Evolutionary conservation across 192 early-diverging fungal genomes (phyloP), one percentile per base, ranked within the genome.

Genomic region (Entomortierella chlamydospora): DNA sequence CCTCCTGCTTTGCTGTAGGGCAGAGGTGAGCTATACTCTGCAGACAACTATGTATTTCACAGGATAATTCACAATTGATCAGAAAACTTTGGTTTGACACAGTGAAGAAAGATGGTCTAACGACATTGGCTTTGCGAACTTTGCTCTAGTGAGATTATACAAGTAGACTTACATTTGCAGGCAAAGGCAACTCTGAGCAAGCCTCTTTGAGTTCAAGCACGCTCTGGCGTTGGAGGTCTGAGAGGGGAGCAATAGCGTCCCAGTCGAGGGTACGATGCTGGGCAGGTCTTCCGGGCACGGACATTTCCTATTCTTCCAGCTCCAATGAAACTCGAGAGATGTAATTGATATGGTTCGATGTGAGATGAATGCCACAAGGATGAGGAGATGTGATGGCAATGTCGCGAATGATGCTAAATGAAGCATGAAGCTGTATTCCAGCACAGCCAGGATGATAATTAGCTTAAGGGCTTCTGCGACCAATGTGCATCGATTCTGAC

Each of bases 121-220:
- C n/a, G n/a, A n/a, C n/a, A n/a, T n/a, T n/a, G n/a, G n/a, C n/a
- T n/a, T n/a, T n/a, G n/a, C n/a, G n/a, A n/a, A n/a, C n/a, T n/a
- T n/a, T n/a, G n/a, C n/a, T n/a, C 11, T 29, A 31, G 28, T 30
- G 18, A 26, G 26, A 31, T 20, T 29, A 42, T 29, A 23, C 13
- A 59, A 28, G 18, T 18, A 12, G 13, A 52, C 77, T 73, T 83
- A 79, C 87, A 41, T 83, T 82, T 29, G 85, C 60, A 30, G 90
- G 90, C 23, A 91, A 51, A 12, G 90, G 90, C 18, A 91, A 56
- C 37, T 91, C 90, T 41, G 56, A 42, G 56, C 90, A 91, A 34
- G 88, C 83, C 33, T 89, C 87, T 59, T 91, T 84, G 20, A 91
- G 50, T 15, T 86, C 84, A 25, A 84, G 79, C n/a, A 90, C 88